phyloP scores from a whole-genome alignment of 108 stramenopile genomes.

The Asterionellopsis glacialis region DNA sequence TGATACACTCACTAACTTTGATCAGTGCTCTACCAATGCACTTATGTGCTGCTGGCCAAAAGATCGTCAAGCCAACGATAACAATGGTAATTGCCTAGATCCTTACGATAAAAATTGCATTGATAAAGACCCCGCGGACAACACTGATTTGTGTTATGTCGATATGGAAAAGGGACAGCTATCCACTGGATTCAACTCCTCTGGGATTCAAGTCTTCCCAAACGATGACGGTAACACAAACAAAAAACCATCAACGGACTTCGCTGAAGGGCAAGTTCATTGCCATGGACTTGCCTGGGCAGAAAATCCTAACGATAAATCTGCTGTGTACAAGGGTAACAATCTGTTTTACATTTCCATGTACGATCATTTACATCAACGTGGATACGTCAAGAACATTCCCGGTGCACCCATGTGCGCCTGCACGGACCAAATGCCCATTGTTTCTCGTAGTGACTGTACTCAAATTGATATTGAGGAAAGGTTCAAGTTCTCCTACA shows the following conservation, averaged over 20 bases:
- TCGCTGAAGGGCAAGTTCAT: conserved; percentile 35
- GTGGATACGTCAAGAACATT: conserved; percentile 43
- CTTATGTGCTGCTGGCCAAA: conserved; percentile 50
- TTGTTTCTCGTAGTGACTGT: conserved; percentile 45
- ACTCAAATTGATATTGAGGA: conserved; percentile 22
- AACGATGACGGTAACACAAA: conserved; percentile 3
- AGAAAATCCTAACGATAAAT: not conserved
- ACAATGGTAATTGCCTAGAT: conserved; percentile 40
- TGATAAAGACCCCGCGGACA: conserved; percentile 48
- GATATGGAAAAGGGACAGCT: conserved; percentile 9
- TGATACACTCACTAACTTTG: conserved; percentile 2
- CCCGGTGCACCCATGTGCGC: conserved; percentile 47
- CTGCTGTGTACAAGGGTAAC: conserved; percentile 11
- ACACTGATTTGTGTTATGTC: conserved; percentile 46
- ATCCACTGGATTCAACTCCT: conserved; percentile 2
- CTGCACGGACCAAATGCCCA: conserved; percentile 49
- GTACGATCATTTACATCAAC: conserved; percentile 55
- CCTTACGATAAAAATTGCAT: conserved; percentile 31
- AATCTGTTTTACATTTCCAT: conserved; percentile 47
- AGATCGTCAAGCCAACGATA: conserved; percentile 51
- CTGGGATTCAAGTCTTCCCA: conserved; percentile 24
- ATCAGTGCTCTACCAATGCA: conserved; percentile 17
- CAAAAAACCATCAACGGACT: not conserved
- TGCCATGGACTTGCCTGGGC: conserved; percentile 58
- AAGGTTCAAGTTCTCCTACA: not conserved